A percentile compares a stretch with the other conserved stretches of the same genome.
Evolutionary conservation across 73 alveolate genomes (phyloP).

Genomic region (Tetrahymena borealis): DNA sequence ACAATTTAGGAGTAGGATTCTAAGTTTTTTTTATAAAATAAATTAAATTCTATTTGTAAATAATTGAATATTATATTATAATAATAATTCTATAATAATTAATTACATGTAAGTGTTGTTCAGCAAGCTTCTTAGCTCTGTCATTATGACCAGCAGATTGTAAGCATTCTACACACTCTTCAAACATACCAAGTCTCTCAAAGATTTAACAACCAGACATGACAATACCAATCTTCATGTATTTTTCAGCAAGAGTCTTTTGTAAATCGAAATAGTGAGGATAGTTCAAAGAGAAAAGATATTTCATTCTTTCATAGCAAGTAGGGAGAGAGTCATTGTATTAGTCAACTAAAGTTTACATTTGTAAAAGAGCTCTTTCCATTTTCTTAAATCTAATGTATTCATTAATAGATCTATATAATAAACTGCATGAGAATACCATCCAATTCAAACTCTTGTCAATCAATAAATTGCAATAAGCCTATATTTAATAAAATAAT

Average conservation of each 20-base stretch:
- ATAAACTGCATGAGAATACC: slow-evolving; percentile 74
- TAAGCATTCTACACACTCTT: slow-evolving; percentile 85
- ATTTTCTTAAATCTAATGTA: slow-evolving; percentile 71
- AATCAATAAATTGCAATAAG: slow-evolving; percentile 69
- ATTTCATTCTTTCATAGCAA: slow-evolving; percentile 59
- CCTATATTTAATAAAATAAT: slow-evolving; percentile 1
- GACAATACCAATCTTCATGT: slow-evolving; percentile 81
- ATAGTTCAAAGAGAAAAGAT: slow-evolving; percentile 61
- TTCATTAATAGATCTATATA: slow-evolving; percentile 86
- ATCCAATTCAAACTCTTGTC: slow-evolving; percentile 84
- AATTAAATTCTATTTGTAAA: neutral
- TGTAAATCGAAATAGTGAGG: slow-evolving; percentile 76
- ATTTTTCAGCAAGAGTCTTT: slow-evolving; percentile 79
- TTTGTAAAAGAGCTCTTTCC: slow-evolving; percentile 83
- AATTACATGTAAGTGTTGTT: slow-evolving; percentile 32
- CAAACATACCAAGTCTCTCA: slow-evolving; percentile 81
- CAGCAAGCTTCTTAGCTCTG: slow-evolving; percentile 67
- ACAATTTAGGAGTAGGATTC: slow-evolving; percentile 62
- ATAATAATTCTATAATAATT: slow-evolving; percentile 55
- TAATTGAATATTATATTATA: slow-evolving; percentile 28
- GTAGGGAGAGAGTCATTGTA: slow-evolving; percentile 76
- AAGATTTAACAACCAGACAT: slow-evolving; percentile 86
- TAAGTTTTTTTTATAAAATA: no score
- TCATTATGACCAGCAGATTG: slow-evolving; percentile 65
- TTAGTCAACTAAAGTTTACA: slow-evolving; percentile 85